Evolutionary conservation across 163 green algal genomes (phyloP), one percentile per base, ranked within the genome.

Genomic region (Smithsoniella earleae): DNA sequence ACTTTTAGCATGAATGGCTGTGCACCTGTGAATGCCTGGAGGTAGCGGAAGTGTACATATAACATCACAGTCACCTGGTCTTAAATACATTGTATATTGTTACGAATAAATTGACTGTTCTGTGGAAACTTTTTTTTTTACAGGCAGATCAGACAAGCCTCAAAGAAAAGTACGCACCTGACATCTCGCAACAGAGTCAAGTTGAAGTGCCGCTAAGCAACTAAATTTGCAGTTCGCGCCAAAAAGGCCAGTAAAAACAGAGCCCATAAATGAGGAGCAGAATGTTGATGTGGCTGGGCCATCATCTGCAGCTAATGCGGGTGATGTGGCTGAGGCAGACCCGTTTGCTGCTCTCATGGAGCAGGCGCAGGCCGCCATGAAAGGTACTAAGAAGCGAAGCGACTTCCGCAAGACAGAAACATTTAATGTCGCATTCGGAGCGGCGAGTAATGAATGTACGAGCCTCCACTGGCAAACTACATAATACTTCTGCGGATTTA

Each of bases 261-360:
- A 69, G 1, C 58, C 58, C 8, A 69, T 45, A 31, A 1, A 5
- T 20, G 58, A 33, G 5, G 25, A n/a, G 3, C 8, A 30, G 4
- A 31, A 30, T 28, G 25, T 16, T 22, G 34, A 27, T 18, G 13
- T 10, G 31, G 49, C 49, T 36, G 49, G 49, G 8, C 49, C 49
- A 64, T 64, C 49, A 6, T n/a, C 40, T 13, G 40, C 40, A 49
- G 40, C 40, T 10, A 13, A 5, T 13, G 16, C n/a, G 43, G 58
- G n/a, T n/a, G 58, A 69, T 43, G 40, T 22, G 10, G 40, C 40
- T 22, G 40, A 69, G 6, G 58, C 40, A 45, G 58, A 69, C 25
- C 58, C 58, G n/a, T 69, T 69, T 1, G 58, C 58, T 0, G 58
- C 58, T 13, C 58, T 69, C 25, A 69, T 69, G 58, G 27, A 38